Evolutionary conservation across 495 filamentous ascomycete genomes (phyloP), one percentile per base, ranked within the genome.

Genomic region (Penicillium chermesinum): DNA sequence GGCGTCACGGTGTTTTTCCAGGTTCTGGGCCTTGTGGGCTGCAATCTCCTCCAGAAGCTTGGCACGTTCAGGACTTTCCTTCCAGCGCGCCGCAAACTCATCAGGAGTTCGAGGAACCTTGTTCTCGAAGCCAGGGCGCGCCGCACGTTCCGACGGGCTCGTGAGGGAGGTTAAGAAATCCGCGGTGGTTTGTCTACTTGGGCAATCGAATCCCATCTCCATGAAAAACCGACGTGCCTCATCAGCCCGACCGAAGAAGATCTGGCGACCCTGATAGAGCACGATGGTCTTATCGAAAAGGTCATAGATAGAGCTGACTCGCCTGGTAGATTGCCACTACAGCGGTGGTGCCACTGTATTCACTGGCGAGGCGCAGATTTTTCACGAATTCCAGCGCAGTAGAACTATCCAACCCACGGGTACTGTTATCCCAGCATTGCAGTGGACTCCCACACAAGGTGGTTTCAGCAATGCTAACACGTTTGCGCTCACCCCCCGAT

Each of bases 301-400:
- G 55, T 91, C 83, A 50, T 90, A 91, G 18, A 85, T 84, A 33
- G 71, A 74, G n/a, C 58, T 94, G 86, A 21, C 84, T 82, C 0
- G 87, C 85, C 57, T 95, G 89, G 62, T 95, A 93, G 53, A 93
- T 86, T 7, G 88, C 85, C n/a, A 93, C 86, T 38, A 80, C 72
- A 25, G 82, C 80, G 9, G 85, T 86, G 40, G 75, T 79, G 6
- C 79, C 74, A 38, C 78, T 75, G 42, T 88, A 67, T 36, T 88
- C 79, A 3, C 83, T 85, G 33, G 81, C 78, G 7, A 85, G 62
- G 25, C 81, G 75, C 15, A 94, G 59, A 3, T 80, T 84, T 62
- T 78, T 83, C 49, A 81, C 79, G 43, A 91, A 94, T 57, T 91
- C 85, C n/a, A 91, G 65, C 33, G 88, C 88, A 19, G 85, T 91